Percentiles rank a stretch among this genome's conserved stretches.
Evolutionary conservation across 148 eudicot genomes (phyloP).

Genomic region (Silene conica): DNA sequence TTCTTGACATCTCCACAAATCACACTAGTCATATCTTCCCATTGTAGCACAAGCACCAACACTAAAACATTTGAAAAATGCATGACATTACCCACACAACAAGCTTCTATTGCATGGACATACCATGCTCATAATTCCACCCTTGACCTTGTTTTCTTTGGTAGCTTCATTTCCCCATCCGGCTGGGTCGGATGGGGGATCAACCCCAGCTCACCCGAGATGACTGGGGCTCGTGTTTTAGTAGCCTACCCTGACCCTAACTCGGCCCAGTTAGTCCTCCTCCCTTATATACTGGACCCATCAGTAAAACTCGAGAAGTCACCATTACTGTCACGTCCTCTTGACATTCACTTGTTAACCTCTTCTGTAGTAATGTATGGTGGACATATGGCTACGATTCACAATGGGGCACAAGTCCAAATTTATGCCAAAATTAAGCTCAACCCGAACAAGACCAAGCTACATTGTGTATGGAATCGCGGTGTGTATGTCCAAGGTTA

Average conservation of each 20-base stretch:
- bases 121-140: constrained; percentile 69
- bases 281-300: constrained; percentile 77
- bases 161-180: constrained; percentile 86
- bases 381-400: constrained; percentile 81
- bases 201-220: constrained; percentile 63
- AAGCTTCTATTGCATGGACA: constrained; percentile 91
- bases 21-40: constrained; percentile 35
- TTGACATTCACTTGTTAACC: constrained; percentile 64
- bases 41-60: constrained; percentile 55
- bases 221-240: constrained; percentile 79
- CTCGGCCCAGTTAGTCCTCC: constrained; percentile 70
- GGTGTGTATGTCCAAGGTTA: constrained; percentile 95
- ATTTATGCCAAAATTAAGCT: constrained; percentile 67
- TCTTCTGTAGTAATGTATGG: constrained; percentile 81
- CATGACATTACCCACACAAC: constrained; percentile 74
- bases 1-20: constrained; percentile 23
- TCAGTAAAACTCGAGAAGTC: constrained; percentile 59
- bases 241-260: constrained; percentile 91
- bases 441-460: constrained; percentile 56
- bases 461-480: constrained; percentile 81
- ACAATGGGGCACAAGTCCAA: constrained; percentile 69
- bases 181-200: constrained; percentile 97
- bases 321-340: constrained; percentile 68
- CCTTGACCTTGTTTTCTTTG: constrained; percentile 69
- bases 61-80: constrained; percentile 68